A percentile compares a stretch with the other conserved stretches of the same genome.
Evolutionary conservation across 345 rosid species (phyloP).

Genomic region (Abelmoschus esculentus): DNA sequence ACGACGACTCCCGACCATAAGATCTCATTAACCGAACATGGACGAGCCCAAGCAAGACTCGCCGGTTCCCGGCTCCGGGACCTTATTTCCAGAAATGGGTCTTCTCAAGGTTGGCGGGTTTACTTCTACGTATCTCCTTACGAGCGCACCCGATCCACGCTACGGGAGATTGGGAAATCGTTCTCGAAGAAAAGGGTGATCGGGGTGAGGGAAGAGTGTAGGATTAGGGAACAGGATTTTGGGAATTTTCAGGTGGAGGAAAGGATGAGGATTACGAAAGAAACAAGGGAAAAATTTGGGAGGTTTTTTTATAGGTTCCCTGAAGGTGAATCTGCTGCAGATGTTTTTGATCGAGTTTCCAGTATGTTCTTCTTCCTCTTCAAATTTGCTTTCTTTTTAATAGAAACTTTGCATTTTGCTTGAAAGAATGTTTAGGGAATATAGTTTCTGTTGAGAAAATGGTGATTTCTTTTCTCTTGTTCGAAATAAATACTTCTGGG

Average conservation of each 20-base stretch:
- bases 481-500: no score
- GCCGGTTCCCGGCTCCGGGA: constrained; percentile 50
- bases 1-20: constrained; percentile 79
- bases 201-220: constrained; percentile 86
- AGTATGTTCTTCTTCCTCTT: constrained; percentile 34
- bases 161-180: constrained; percentile 82
- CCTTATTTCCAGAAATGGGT: constrained; percentile 30
- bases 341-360: constrained; percentile 93
- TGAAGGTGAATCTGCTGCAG: constrained; percentile 98
- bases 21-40: constrained; percentile 60
- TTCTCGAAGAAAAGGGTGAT: constrained; percentile 62
- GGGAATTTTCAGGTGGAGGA: constrained; percentile 94
- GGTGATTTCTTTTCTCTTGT: no score
- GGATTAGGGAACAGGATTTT: constrained; percentile 90
- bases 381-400: neutral
- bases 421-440: no score
- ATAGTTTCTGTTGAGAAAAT: no score
- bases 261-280: constrained; percentile 64
- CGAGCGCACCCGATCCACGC: constrained; percentile 80
- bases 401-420: no score
- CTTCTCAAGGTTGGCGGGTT: constrained; percentile 47
- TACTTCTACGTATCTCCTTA: constrained; percentile 95
- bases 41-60: constrained; percentile 46
- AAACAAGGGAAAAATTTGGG: constrained; percentile 65
- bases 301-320: constrained; percentile 84